Conservation (phyloP, 2,329 filamentous ascomycete genomes). For the Nemania diffusa region DNA sequence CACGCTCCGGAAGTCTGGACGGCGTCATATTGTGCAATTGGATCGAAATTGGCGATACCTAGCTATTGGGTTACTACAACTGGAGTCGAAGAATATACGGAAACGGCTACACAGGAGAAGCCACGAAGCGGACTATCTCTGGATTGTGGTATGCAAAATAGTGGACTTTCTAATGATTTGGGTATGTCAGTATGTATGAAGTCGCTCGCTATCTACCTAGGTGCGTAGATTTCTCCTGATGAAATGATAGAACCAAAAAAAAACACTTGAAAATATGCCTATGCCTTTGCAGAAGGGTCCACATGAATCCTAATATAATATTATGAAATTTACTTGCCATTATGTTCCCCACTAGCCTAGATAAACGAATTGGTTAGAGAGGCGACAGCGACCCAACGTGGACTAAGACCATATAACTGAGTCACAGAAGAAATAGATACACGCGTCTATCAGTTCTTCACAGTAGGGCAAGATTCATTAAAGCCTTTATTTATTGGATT, state of each 20-base stretch:
- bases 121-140: neutral
- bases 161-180: neutral
- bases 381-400: neutral
- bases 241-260: neutral
- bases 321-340: neutral
- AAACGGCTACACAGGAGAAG: neutral
- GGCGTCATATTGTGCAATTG: constrained; percentile 14
- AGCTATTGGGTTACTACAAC: constrained; percentile 6
- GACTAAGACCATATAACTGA: neutral
- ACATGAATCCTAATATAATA: neutral
- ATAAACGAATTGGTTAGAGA: neutral
- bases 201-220: constrained; percentile 19
- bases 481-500: neutral
- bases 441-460: neutral
- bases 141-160: neutral
- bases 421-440: neutral
- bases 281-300: neutral
- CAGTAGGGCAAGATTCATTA: neutral
- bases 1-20: neutral
- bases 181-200: constrained; percentile 10
- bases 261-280: neutral
- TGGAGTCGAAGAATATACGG: neutral
- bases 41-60: constrained; percentile 21
- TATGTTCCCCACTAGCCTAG: neutral
- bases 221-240: constrained; percentile 6